Conservation (phyloP, 2,329 filamentous ascomycete genomes). For the Colletotrichum nymphaeae region DNA sequence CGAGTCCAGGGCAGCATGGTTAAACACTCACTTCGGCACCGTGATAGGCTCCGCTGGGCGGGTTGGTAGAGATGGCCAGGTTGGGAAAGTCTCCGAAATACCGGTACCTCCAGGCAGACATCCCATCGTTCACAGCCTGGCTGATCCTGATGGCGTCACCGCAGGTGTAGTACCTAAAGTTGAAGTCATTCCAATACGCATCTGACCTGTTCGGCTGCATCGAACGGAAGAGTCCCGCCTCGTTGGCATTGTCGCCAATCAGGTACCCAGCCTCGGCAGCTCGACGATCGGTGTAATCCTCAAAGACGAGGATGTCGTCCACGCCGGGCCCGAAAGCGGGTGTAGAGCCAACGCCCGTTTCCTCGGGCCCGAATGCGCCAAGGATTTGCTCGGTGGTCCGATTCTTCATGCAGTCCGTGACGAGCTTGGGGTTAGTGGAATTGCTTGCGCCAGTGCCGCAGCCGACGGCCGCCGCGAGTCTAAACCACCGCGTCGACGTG, state of each 20-base stretch:
- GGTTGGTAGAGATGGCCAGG: slow-evolving; percentile 40
- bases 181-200: slow-evolving; percentile 42
- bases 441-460: too few species aligned
- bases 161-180: slow-evolving; percentile 47
- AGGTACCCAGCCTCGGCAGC: slow-evolving; percentile 24
- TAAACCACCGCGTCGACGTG: too few species aligned
- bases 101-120: slow-evolving; percentile 51
- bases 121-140: slow-evolving; percentile 37
- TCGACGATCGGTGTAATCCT: slow-evolving; percentile 8
- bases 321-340: slow-evolving; percentile 10
- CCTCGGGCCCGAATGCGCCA: background rate
- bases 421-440: slow-evolving; percentile 31
- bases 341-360: background rate
- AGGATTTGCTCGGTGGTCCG: background rate
- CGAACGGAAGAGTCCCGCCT: slow-evolving; percentile 44
- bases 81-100: slow-evolving; percentile 51
- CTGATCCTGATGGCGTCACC: slow-evolving; percentile 39
- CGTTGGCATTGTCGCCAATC: slow-evolving; percentile 46
- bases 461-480: too few species aligned
- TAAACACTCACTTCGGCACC: slow-evolving; percentile 40
- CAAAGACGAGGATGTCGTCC: slow-evolving; percentile 6
- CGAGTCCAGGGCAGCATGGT: background rate
- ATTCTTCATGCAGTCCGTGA: slow-evolving; percentile 36
- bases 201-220: slow-evolving; percentile 36
- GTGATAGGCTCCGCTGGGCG: slow-evolving; percentile 48